phyloP scores from a whole-genome alignment of 495 filamentous ascomycete genomes.

The Aspergillus nidulans region DNA sequence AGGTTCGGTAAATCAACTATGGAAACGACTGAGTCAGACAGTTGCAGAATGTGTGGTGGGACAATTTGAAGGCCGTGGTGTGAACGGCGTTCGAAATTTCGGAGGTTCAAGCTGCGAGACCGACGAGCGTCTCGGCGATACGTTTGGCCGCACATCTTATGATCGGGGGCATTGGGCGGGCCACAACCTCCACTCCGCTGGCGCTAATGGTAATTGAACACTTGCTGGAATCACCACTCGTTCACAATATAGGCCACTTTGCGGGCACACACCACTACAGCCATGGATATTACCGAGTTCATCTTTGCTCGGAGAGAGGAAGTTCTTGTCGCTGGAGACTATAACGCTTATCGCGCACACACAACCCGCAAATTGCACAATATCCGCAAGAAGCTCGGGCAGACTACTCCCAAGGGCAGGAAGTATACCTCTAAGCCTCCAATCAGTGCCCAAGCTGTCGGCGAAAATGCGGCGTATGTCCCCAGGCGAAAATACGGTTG shows the following conservation, averaged over 20 bases:
- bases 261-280: neutral
- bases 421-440: conserved; percentile 73
- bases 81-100: conserved; percentile 19
- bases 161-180: conserved; percentile 19
- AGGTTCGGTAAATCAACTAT: neutral
- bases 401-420: conserved; percentile 73
- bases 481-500: neutral
- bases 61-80: neutral
- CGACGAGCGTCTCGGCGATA: conserved; percentile 31
- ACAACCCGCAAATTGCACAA: conserved; percentile 77
- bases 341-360: conserved; percentile 77
- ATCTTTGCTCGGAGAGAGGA: conserved; percentile 72
- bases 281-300: conserved; percentile 89
- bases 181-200: conserved; percentile 18
- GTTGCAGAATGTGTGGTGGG: neutral
- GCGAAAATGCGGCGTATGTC: conserved; percentile 68
- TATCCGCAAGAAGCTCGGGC: conserved; percentile 76
- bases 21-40: neutral
- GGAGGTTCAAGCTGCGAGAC: conserved; percentile 9
- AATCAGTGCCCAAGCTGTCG: conserved; percentile 74
- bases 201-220: conserved; percentile 1
- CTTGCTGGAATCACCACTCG: conserved; percentile 1
- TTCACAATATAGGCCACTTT: neutral
- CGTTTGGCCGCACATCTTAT: conserved; percentile 37
- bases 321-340: conserved; percentile 81